phyloP scores from a whole-genome alignment of 2,329 filamentous ascomycete species.

The Neofusicoccum cordaticola region DNA sequence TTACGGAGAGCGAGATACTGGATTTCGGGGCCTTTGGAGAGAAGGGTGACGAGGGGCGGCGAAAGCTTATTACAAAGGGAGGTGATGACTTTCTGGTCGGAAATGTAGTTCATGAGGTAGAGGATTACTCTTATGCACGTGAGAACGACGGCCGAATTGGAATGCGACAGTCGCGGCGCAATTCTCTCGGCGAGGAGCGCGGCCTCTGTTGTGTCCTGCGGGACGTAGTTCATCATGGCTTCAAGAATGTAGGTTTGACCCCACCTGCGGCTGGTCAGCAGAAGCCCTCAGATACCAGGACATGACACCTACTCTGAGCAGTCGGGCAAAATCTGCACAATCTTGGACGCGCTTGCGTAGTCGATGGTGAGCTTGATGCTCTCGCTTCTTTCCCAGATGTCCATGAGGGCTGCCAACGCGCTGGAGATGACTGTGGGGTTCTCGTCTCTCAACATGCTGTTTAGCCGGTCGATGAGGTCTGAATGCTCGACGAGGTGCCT shows the following conservation, averaged over 20 bases:
- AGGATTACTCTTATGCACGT: constrained; percentile 95
- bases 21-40: constrained; percentile 97
- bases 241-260: constrained; percentile 98
- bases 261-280: constrained; percentile 63
- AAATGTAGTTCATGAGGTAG: constrained; percentile 98
- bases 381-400: constrained; percentile 98
- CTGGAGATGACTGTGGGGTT: constrained; percentile 97
- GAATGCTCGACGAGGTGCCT: constrained; percentile 83
- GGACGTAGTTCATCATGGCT: constrained; percentile 95
- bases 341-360: constrained; percentile 95
- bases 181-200: constrained; percentile 89
- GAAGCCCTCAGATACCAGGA: constrained; percentile 17
- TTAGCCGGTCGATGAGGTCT: constrained; percentile 87
- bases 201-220: constrained; percentile 85
- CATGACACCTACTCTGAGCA: constrained; percentile 80
- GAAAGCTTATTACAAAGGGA: constrained; percentile 89
- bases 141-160: constrained; percentile 92
- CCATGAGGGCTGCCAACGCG: constrained; percentile 84
- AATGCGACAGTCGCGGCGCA: constrained; percentile 91
- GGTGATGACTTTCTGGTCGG: constrained; percentile 83
- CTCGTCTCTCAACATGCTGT: constrained; percentile 85
- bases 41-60: constrained; percentile 86
- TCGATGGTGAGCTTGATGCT: constrained; percentile 98
- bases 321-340: constrained; percentile 92
- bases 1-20: constrained; percentile 95